These are phyloP conservation scores for Talaromyces sp. DNA, from an alignment of 2,329 filamentous ascomycete genomes.

Conservation along the genomic window DNA sequence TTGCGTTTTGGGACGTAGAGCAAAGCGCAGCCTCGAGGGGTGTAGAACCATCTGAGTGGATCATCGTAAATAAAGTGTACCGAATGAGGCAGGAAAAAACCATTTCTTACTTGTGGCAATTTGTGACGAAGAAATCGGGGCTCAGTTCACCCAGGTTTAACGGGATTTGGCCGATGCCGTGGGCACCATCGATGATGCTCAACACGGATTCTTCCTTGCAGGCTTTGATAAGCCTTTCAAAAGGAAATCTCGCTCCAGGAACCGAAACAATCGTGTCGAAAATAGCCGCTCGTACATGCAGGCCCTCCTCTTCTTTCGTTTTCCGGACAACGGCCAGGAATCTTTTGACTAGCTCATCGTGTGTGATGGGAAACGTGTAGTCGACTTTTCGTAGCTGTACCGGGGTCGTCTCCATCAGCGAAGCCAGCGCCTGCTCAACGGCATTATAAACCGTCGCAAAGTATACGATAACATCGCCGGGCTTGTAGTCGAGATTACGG, in stretches of 20 bases:
- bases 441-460: constrained; percentile 76
- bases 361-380: constrained; percentile 64
- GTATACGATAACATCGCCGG: constrained; percentile 67
- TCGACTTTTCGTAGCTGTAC: constrained; percentile 50
- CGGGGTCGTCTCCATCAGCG: constrained; percentile 62
- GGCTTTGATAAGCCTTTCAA: constrained; percentile 57
- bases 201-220: constrained; percentile 65
- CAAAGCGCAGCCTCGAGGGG: constrained; percentile 72
- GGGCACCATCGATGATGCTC: constrained; percentile 77
- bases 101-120: constrained; percentile 64
- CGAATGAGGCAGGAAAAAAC: neutral
- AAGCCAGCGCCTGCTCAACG: constrained; percentile 69
- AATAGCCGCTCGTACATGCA: constrained; percentile 61
- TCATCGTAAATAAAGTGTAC: neutral
- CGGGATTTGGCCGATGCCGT: constrained; percentile 73
- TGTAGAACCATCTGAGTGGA: constrained; percentile 68
- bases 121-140: constrained; percentile 81
- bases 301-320: constrained; percentile 49
- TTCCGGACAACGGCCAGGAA: constrained; percentile 57
- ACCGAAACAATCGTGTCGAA: constrained; percentile 77
- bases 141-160: constrained; percentile 62
- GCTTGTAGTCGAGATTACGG: constrained; percentile 63
- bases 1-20: constrained; percentile 74
- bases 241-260: constrained; percentile 76
- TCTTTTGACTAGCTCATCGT: constrained; percentile 57